Evolutionary conservation across 192 early-diverging fungal species (phyloP).

Genomic region (Phycomyces blakesleeanus): DNA sequence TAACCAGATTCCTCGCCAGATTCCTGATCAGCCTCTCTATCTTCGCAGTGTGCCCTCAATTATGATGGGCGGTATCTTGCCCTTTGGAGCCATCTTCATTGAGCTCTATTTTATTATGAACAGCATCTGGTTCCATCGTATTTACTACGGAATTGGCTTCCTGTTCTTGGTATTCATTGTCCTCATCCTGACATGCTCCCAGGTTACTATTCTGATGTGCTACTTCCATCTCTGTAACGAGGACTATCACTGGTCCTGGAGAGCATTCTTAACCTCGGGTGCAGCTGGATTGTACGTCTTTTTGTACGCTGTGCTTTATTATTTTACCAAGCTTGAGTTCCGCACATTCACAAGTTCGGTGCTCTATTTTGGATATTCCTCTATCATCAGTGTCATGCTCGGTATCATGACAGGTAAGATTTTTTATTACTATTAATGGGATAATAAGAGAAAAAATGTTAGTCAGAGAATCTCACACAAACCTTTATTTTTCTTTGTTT

Average conservation of each 20-base stretch:
- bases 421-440: too few relatives aligned
- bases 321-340: constrained; percentile 76
- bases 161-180: constrained; percentile 84
- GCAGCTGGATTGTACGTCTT: constrained; percentile 89
- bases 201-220: constrained; percentile 84
- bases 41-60: constrained; percentile 72
- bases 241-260: constrained; percentile 86
- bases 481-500: too few relatives aligned
- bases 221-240: constrained; percentile 91
- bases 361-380: constrained; percentile 89
- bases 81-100: constrained; percentile 93
- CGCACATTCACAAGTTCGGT: constrained; percentile 70
- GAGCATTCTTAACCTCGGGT: constrained; percentile 82
- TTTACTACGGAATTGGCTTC: constrained; percentile 94
- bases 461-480: too few relatives aligned
- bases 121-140: constrained; percentile 90
- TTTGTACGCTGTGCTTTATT: constrained; percentile 87
- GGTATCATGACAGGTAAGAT: constrained; percentile 69
- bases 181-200: constrained; percentile 78
- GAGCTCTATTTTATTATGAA: constrained; percentile 97
- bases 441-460: too few relatives aligned
- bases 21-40: constrained; percentile 87
- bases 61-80: constrained; percentile 79
- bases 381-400: constrained; percentile 70
- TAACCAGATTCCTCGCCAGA: constrained; percentile 92